Evolutionary conservation across 75 land plant genomes (phyloP).

Genomic region (Larix kaempferi): DNA sequence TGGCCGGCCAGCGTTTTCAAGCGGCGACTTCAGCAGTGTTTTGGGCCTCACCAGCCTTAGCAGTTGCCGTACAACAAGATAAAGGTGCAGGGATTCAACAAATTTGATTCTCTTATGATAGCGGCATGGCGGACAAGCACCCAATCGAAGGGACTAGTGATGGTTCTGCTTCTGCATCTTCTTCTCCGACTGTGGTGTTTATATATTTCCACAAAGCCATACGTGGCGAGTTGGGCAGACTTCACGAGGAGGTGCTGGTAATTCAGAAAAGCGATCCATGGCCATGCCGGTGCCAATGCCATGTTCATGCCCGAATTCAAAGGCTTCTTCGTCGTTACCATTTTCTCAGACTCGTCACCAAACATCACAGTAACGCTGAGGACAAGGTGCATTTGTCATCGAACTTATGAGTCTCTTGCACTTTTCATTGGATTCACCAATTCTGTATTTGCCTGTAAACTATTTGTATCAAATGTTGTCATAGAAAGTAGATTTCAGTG

Average conservation of each 20-base stretch:
- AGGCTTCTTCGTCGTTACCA: not conserved
- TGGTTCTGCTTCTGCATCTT: no score
- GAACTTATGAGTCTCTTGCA: no score
- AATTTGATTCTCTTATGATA: not conserved
- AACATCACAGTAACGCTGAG: constrained; percentile 8
- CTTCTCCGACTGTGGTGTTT: not conserved
- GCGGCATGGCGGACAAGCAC: not conserved
- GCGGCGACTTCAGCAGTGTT: not conserved
- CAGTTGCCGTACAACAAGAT: not conserved
- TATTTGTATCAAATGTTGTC: no score
- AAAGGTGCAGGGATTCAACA: not conserved
- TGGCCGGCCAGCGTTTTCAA: not conserved
- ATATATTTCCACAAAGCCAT: constrained; percentile 9
- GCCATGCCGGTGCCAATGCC: not conserved
- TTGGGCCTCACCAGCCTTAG: not conserved
- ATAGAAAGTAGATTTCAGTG: no score
- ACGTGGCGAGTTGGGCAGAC: not conserved
- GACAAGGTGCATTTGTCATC: not conserved
- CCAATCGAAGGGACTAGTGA: not conserved
- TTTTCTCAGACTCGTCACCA: not conserved
- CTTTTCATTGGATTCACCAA: no score
- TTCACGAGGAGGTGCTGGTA: not conserved
- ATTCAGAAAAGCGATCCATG: not conserved
- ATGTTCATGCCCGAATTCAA: not conserved
- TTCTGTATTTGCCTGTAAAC: no score